Base-by-base conservation (phyloP, 1,139 yeast genomes). In the Suhomyces wounanorum region DNA sequence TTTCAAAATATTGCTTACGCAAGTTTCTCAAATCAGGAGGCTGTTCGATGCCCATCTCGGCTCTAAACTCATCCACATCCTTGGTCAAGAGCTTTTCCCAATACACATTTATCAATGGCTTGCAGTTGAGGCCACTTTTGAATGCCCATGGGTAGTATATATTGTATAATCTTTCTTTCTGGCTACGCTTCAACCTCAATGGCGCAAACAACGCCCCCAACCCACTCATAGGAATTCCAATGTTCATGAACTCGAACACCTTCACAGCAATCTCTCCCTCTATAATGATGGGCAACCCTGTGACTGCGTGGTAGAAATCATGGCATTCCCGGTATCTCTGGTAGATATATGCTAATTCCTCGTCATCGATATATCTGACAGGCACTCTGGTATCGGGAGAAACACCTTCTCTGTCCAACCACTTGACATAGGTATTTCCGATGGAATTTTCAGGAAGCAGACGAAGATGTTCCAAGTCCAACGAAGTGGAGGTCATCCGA, bases 211-310 rank as follows among this genome's bases (percentile, higher is more conserved):
- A 60, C 0, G 97, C 95, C 0, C 97, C 97, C 48, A 95, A 69
- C 0, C 96, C 96, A 9, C 97, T 92, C 95, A 95, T 92, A 17
- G 98, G 98, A 44, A 95, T 82, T 2, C 97, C 96, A 53, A 94
- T 81, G 66, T 94, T 94, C 67, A 94, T 87, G 64, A 85, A 96
- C 68, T 94, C 99, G 59, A 95, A 84, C 26, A 92, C 88, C 68
- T 94, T 94, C 25, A 94, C 88, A 0, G 97, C 90, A 47, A 94
- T 87, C 65, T 94, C 99, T 16, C 99, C 99, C 63, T 94, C 99
- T 59, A 95, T 83, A 40, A 89, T 86, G 41, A 92, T 89, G 0
- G 98, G 98, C 48, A 90, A 77, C 8, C 96, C 95, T 0, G 96
- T 87, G 38, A 94, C 78, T 1, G 98, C 90, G 66, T 94, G 99